Base-by-base conservation (phyloP, 768 basidiomycete genomes). In the Hypholoma fasciculare region DNA sequence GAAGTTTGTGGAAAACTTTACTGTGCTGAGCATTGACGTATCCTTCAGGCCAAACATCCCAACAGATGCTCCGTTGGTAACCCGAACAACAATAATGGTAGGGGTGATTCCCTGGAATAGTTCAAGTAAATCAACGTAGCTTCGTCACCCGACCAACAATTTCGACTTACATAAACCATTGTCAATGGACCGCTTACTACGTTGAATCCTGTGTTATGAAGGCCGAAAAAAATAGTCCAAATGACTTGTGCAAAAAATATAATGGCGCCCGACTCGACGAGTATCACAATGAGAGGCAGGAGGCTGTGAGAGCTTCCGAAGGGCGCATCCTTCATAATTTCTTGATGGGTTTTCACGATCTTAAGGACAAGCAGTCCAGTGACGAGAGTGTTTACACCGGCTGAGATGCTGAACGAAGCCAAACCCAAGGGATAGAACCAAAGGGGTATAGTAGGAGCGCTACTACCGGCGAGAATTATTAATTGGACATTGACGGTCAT, bases 301-400 rank as follows among this genome's bases (percentile, higher is more conserved):
- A 56, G 54, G 37, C 37, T 49, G 7, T 46, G 46, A 23, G 43
- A 16, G 7, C 23, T 17, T 9, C 43, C 43, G 8, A 16, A 23
- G 9, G 43, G 17, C 7, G 36, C 46, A n/a, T 48, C 34, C n/a
- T 37, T 14, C 14, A 14, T 37, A 27, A 58, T 14, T 23, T 58
- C 39, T 12, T 39, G 43, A 37, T 58, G 50, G 1, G 42, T 23
- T 11, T 37, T 4, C 7, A 46, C 46, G 4, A 59, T 36, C 38
- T 42, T 59, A 3, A 59, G 47, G 34, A 59, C 47, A 14, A 59
- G 52, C 9, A 59, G 30, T 14, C 52, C 44, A 36, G 58, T 54
- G 9, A 59, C 47, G 7, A 59, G 34, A 17, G 47, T 26, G 47
- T 59, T 59, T 23, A 54, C 58, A 3, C 36, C 23, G 17, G 52